phyloP scores from a whole-genome alignment of 208 protist genomes.

The Leishmania braziliensis region DNA sequence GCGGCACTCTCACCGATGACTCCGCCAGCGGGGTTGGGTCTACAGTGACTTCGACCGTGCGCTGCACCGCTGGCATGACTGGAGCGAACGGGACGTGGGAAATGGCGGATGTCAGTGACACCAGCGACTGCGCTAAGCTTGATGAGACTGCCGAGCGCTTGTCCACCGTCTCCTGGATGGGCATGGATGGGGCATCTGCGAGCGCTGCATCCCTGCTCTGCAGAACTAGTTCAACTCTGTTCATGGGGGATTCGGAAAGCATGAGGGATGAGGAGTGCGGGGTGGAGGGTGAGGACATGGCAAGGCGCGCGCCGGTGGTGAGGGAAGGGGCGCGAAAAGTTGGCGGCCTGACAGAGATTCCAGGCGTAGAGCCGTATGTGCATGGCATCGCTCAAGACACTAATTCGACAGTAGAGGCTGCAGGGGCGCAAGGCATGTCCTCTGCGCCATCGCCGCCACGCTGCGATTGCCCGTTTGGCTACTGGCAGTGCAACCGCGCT shows the following conservation, averaged over 20 bases:
- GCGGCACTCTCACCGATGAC: neutral
- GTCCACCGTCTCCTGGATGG: neutral
- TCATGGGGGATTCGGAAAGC: slow-evolving; percentile 1
- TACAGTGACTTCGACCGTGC: neutral
- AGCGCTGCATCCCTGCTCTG: neutral
- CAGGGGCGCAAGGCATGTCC: neutral
- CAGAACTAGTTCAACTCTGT: neutral
- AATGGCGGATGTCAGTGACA: neutral
- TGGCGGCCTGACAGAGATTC: slow-evolving; percentile 1
- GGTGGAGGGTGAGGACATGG: neutral
- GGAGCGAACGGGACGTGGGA: neutral
- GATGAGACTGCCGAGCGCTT: neutral
- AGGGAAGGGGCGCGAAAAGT: neutral
- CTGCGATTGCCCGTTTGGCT: slow-evolving; percentile 52
- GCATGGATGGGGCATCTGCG: neutral
- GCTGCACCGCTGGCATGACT: neutral
- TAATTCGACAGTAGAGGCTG: neutral
- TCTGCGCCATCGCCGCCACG: neutral
- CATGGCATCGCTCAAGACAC: neutral
- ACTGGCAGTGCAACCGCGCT: slow-evolving; percentile 50
- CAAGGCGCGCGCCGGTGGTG: neutral
- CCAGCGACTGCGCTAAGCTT: neutral
- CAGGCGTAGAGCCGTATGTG: slow-evolving; percentile 10
- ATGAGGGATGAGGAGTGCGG: neutral
- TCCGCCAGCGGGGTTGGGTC: neutral